Evolutionary conservation across 2,329 filamentous ascomycete genomes (phyloP).

Genomic region (Aspergillus neoniger): DNA sequence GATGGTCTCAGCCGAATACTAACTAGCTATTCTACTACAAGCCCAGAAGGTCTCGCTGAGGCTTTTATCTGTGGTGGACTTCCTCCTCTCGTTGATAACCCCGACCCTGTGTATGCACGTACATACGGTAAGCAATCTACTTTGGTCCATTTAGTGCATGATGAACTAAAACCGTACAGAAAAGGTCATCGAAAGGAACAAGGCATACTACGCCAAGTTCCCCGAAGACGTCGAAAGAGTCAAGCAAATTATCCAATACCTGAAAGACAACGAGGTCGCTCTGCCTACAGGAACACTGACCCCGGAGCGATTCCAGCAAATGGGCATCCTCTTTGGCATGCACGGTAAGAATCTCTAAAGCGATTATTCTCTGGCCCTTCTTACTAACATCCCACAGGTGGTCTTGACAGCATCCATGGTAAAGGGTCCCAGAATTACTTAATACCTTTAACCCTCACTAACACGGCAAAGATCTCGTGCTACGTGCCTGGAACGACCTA

Average conservation of each 20-base stretch:
- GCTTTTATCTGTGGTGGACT: slow-evolving; percentile 83
- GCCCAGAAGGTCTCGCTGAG: slow-evolving; percentile 75
- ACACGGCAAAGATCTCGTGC: slow-evolving; percentile 57
- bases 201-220: slow-evolving; percentile 79
- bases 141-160: not conserved
- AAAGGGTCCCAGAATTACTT: slow-evolving; percentile 11
- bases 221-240: slow-evolving; percentile 75
- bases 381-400: slow-evolving; percentile 48
- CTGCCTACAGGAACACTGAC: slow-evolving; percentile 74
- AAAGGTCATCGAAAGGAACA: slow-evolving; percentile 71
- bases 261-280: slow-evolving; percentile 62
- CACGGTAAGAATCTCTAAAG: slow-evolving; percentile 55
- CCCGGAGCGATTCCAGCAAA: slow-evolving; percentile 70
- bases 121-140: slow-evolving; percentile 56
- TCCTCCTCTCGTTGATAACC: slow-evolving; percentile 69
- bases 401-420: slow-evolving; percentile 72
- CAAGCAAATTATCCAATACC: slow-evolving; percentile 64
- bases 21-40: slow-evolving; percentile 16
- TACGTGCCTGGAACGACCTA: slow-evolving; percentile 71
- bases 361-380: not conserved
- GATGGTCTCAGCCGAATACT: not conserved
- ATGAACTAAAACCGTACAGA: slow-evolving; percentile 35
- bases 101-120: slow-evolving; percentile 73
- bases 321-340: slow-evolving; percentile 76
- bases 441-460: not conserved